phyloP scores from a whole-genome alignment of 225 moss, liverwort and hornwort genomes.

The Anthoceros angustus region DNA sequence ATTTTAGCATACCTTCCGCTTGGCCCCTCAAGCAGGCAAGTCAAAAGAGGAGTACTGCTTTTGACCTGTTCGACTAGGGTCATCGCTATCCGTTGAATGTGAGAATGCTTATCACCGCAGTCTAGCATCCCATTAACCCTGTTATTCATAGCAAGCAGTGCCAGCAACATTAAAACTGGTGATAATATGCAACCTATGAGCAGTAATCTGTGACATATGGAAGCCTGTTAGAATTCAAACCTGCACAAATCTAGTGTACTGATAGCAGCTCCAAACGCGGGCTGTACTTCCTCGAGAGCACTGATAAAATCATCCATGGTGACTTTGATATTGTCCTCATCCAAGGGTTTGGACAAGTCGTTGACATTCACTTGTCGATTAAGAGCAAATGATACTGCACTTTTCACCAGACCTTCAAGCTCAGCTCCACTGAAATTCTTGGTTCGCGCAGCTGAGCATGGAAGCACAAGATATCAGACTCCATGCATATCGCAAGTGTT shows the following conservation, averaged over 20 bases:
- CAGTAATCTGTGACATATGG: neutral
- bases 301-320: constrained; percentile 51
- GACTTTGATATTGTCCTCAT: constrained; percentile 87
- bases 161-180: neutral
- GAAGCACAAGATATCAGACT: constrained; percentile 1
- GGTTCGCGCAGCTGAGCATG: constrained; percentile 43
- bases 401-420: constrained; percentile 92
- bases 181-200: neutral
- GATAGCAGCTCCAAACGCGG: constrained; percentile 86
- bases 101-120: constrained; percentile 41
- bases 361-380: constrained; percentile 71
- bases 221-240: constrained; percentile 17
- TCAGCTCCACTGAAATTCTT: constrained; percentile 98
- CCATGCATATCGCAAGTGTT: neutral
- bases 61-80: constrained; percentile 61
- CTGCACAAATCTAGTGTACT: constrained; percentile 81
- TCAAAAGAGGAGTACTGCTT: constrained; percentile 73
- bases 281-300: constrained; percentile 72
- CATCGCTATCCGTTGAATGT: constrained; percentile 31
- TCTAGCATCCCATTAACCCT: constrained; percentile 76
- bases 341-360: constrained; percentile 63
- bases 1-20: constrained; percentile 48
- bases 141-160: constrained; percentile 8
- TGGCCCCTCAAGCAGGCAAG: constrained; percentile 76
- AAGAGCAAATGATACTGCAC: constrained; percentile 86